Evolutionary conservation across 2,329 filamentous ascomycete species (phyloP), one percentile per base, ranked within the genome.

Genomic region (Exophiala bonariae): DNA sequence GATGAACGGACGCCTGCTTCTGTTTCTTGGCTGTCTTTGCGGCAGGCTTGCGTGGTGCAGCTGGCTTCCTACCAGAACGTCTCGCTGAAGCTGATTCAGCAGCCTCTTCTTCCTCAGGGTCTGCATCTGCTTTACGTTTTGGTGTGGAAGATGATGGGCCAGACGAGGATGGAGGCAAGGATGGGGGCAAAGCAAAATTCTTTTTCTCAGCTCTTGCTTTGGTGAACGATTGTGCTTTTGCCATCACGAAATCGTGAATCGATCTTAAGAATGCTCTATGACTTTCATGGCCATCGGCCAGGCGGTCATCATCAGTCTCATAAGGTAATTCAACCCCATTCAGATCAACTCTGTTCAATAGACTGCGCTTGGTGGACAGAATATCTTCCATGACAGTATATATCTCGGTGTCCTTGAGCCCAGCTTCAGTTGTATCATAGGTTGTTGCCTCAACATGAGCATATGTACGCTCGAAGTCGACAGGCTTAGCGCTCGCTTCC

Each of bases 401-500:
- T 34, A 96, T 87, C 62, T 95, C 86, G 16, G 78, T 77, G 0
- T 90, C 89, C 2, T 85, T 73, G 53, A 99, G 70, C 14, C 87
- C 83, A 4, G 72, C 72, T 45, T 96, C 90, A 0, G 77, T 71
- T 55, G 95, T 92, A 60, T 86, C 78, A 79, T 88, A 93, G 0
- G 90, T 96, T 4, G 70, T 84, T 70, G 76, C 89, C 50, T 84
- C 75, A 2, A 80, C 75, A 63, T 97, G 92, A 14, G 83, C 89
- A 76, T 89, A 97, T 0, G 92, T 96, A 37, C 92, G 83, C 42
- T 88, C 83, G 63, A 97, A 96, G 62, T 96, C 81, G 41, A 99
- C 93, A 3, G 93, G 93, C 59, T 88, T 89, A 6, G 89, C 92
- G 54, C 86, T 85, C 34, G 90, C 93, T 67, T 99, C 93, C 92